Conservation (phyloP, 257 asterid species). For the Gynochthodes officinalis region DNA sequence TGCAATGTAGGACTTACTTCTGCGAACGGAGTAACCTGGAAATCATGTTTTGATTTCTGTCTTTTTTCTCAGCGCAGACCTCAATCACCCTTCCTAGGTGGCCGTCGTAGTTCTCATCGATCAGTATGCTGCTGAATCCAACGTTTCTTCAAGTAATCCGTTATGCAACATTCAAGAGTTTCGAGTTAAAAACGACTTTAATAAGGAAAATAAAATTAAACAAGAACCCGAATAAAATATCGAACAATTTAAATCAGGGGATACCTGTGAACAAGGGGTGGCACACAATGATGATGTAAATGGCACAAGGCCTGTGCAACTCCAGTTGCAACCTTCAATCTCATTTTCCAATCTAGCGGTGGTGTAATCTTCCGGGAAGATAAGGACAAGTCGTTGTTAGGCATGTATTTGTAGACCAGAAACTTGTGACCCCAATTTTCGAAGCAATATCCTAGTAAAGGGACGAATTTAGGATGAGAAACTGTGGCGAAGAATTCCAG, state of each 20-base stretch:
- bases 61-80: neutral
- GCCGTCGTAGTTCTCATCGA: neutral
- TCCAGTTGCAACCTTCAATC: slow-evolving; percentile 18
- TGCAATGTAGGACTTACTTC: neutral
- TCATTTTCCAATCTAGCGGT: neutral
- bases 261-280: slow-evolving; percentile 22
- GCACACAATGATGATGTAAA: slow-evolving; percentile 10
- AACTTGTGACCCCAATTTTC: neutral
- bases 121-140: slow-evolving; percentile 15
- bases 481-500: slow-evolving; percentile 1
- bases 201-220: neutral
- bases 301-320: slow-evolving; percentile 9
- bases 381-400: neutral
- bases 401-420: slow-evolving; percentile 12
- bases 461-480: slow-evolving; percentile 5
- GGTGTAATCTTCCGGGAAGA: neutral
- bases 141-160: slow-evolving; percentile 3
- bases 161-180: neutral
- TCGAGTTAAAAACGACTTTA: neutral
- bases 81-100: neutral
- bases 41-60: neutral
- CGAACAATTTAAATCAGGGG: neutral
- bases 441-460: slow-evolving; percentile 12
- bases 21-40: neutral
- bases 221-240: neutral